A percentile compares a stretch with the other conserved stretches of the same genome.
These are phyloP conservation scores for Wallacemonas collosoma DNA, from an alignment of 208 protist genomes.

Conservation along the genomic window DNA sequence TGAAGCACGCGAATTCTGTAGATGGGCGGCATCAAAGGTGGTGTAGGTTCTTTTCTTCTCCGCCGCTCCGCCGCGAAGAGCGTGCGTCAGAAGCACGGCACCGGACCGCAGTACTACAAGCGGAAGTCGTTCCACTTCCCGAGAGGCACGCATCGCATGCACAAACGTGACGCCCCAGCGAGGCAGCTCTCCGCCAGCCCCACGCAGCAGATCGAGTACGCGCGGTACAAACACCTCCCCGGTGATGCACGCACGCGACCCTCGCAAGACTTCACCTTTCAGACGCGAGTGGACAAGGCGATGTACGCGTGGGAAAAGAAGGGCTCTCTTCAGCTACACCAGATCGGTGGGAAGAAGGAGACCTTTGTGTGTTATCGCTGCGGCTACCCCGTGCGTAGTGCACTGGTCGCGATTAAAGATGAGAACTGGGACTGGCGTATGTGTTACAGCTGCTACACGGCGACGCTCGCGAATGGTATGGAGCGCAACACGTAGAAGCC, in stretches of 20 bases:
- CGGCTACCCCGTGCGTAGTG: constrained; percentile 77
- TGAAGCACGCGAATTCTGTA: too few relatives aligned
- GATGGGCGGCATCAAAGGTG: constrained; percentile 72
- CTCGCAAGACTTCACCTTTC: constrained; percentile 72
- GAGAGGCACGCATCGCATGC: constrained; percentile 65
- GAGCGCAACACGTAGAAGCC: constrained; percentile 55
- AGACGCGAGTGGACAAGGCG: constrained; percentile 45
- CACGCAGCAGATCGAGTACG: constrained; percentile 67
- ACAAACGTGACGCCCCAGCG: constrained; percentile 57
- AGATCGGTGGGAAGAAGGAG: constrained; percentile 72
- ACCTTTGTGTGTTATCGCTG: constrained; percentile 86
- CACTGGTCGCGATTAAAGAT: constrained; percentile 76
- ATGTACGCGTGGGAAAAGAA: constrained; percentile 74
- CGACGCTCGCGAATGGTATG: constrained; percentile 57
- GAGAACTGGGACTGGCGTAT: constrained; percentile 92
- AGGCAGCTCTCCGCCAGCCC: constrained; percentile 45
- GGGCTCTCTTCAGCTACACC: constrained; percentile 71
- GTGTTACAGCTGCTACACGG: constrained; percentile 88
- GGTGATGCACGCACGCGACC: constrained; percentile 68
- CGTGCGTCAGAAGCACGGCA: constrained; percentile 72
- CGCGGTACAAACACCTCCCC: constrained; percentile 63
- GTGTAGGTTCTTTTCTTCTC: constrained; percentile 78
- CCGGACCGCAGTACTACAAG: constrained; percentile 79
- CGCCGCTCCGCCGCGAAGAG: constrained; percentile 67
- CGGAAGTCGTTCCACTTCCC: constrained; percentile 75